Evolutionary conservation across 352 stramenopile genomes (phyloP).

Genomic region (Phytophthora fragariae): DNA sequence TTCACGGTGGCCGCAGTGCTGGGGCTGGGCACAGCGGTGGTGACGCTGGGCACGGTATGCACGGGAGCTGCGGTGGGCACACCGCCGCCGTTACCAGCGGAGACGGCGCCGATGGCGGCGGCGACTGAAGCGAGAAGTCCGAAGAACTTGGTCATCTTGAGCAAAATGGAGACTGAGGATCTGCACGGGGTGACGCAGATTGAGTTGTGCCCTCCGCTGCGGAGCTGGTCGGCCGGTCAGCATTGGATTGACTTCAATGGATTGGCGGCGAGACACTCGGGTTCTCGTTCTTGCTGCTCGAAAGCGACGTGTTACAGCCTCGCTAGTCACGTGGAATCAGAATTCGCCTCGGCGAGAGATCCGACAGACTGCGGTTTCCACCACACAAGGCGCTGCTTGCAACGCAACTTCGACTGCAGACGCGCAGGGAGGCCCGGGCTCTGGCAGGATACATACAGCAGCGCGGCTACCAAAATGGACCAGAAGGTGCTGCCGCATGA

Average conservation of each 20-base stretch:
- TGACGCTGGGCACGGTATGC: background rate
- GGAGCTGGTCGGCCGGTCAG: constrained; percentile 1
- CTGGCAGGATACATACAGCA: constrained; percentile 28
- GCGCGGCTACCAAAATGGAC: constrained; percentile 30
- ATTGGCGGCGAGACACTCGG: constrained; percentile 11
- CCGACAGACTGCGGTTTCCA: background rate
- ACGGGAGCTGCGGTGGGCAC: background rate
- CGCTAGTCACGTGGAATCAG: constrained; percentile 40
- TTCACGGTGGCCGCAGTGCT: constrained; percentile 10
- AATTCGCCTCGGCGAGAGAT: constrained; percentile 6
- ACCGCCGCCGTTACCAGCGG: constrained; percentile 23
- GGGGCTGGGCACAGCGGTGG: background rate
- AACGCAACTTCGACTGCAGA: constrained; percentile 14
- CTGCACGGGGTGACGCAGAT: constrained; percentile 38
- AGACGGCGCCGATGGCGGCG: constrained; percentile 19
- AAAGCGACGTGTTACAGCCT: constrained; percentile 32
- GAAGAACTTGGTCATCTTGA: constrained; percentile 39
- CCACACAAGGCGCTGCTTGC: constrained; percentile 11
- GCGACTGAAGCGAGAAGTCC: constrained; percentile 28
- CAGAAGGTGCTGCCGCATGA: constrained; percentile 1
- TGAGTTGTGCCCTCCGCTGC: constrained; percentile 19
- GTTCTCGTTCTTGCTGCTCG: constrained; percentile 23
- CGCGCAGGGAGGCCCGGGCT: constrained; percentile 26
- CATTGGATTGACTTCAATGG: constrained; percentile 18
- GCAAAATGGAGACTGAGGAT: constrained; percentile 17